Evolutionary conservation across 164 flowering plant genomes (phyloP).

Genomic region (Cinnamomum chago): DNA sequence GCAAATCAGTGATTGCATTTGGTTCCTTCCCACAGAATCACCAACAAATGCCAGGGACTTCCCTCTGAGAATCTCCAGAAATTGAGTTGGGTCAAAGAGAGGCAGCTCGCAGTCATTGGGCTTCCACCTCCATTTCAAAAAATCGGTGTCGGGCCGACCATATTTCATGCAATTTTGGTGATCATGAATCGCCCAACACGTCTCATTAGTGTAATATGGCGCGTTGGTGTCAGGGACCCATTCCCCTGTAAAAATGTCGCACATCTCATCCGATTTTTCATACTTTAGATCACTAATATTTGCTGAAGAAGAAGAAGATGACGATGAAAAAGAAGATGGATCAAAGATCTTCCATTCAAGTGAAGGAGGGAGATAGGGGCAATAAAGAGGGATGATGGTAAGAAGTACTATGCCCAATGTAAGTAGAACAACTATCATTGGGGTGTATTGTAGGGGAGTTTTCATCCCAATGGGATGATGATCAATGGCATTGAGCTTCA

Average conservation of each 20-base stretch:
- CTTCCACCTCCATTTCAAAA: conserved; percentile 80
- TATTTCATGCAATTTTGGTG: conserved; percentile 76
- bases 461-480: conserved; percentile 22
- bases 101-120: conserved; percentile 70
- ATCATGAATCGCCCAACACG: conserved; percentile 68
- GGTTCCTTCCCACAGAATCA: conserved; percentile 76
- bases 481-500: conserved; percentile 34
- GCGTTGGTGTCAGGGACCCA: conserved; percentile 61
- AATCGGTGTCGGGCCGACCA: conserved; percentile 58
- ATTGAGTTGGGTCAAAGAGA: conserved; percentile 49
- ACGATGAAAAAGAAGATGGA: not conserved
- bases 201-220: conserved; percentile 61
- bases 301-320: not conserved
- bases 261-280: conserved; percentile 11
- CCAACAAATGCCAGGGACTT: conserved; percentile 76
- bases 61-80: conserved; percentile 49
- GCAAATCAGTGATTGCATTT: conserved; percentile 78
- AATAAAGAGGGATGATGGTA: conserved; percentile 27
- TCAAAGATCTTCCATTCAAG: conserved; percentile 5
- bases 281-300: not conserved
- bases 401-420: conserved; percentile 23
- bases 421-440: conserved; percentile 18
- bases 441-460: conserved; percentile 16
- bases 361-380: conserved; percentile 20
- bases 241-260: conserved; percentile 62